A percentile compares a stretch with the other conserved stretches of the same genome.
These are phyloP conservation scores for Calophaca sinica DNA, from an alignment of 306 rosid species.

Conservation along the genomic window DNA sequence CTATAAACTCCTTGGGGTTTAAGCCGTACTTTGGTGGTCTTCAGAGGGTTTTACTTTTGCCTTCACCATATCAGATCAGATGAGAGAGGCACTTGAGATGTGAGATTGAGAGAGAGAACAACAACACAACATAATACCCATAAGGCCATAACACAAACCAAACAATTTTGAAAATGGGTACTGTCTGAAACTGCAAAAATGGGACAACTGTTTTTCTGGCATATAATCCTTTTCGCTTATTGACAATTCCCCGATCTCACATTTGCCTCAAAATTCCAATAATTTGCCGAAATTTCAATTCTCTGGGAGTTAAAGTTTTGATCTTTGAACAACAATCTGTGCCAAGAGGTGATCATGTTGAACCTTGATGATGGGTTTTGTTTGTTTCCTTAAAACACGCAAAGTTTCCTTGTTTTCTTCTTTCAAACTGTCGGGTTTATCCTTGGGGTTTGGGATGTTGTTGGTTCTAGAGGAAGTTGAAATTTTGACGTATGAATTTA, in stretches of 20 bases:
- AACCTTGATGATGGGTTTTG: slow-evolving; percentile 43
- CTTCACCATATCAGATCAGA: slow-evolving; percentile 1
- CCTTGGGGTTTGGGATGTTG: slow-evolving; percentile 36
- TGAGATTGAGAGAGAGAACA: background rate
- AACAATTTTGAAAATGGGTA: slow-evolving; percentile 44
- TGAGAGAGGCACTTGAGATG: background rate
- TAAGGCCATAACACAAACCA: slow-evolving; percentile 7
- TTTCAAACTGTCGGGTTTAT: slow-evolving; percentile 42
- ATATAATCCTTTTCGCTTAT: slow-evolving; percentile 40
- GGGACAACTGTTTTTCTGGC: slow-evolving; percentile 34
- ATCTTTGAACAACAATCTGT: slow-evolving; percentile 46
- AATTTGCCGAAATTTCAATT: slow-evolving; percentile 52
- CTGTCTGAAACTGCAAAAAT: slow-evolving; percentile 44
- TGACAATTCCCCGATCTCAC: slow-evolving; percentile 58
- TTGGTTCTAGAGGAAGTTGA: background rate
- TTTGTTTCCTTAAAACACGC: slow-evolving; percentile 36
- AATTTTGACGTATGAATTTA: slow-evolving; percentile 33
- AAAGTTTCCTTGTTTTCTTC: slow-evolving; percentile 41
- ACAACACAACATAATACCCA: background rate
- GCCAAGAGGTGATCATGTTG: slow-evolving; percentile 61
- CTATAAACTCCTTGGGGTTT: slow-evolving; percentile 82
- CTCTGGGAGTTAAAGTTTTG: slow-evolving; percentile 42
- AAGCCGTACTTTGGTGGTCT: slow-evolving; percentile 66
- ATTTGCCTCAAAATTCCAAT: slow-evolving; percentile 48
- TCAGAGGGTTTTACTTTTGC: slow-evolving; percentile 78